Conservation (phyloP, 2,329 filamentous ascomycete species). For the Emergomyces pasteurianus region DNA sequence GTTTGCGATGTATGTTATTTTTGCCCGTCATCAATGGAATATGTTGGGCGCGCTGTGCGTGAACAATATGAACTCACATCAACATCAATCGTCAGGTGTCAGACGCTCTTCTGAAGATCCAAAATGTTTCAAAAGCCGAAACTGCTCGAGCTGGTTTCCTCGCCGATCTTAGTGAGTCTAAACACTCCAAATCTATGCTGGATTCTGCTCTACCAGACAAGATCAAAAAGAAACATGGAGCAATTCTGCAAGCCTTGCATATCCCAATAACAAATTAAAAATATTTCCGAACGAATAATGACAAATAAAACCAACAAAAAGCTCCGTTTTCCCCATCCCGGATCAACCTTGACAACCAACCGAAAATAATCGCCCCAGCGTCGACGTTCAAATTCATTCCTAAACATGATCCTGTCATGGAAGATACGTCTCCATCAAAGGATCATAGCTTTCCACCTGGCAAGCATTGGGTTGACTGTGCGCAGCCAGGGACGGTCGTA, state of each 20-base stretch:
- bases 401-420: conserved; percentile 38
- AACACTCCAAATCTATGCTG: not conserved
- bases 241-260: not conserved
- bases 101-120: conserved; percentile 59
- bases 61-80: not conserved
- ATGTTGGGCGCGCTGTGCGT: not conserved
- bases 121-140: conserved; percentile 27
- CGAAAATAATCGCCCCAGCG: conserved; percentile 31
- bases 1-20: conserved; percentile 30
- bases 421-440: conserved; percentile 15
- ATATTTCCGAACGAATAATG: too few relatives aligned
- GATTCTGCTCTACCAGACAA: not conserved
- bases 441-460: conserved; percentile 44
- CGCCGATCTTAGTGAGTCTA: conserved; percentile 45
- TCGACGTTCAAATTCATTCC: conserved; percentile 44
- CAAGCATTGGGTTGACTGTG: conserved; percentile 58
- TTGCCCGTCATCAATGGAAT: not conserved
- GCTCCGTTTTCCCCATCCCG: conserved; percentile 25
- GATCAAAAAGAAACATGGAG: not conserved
- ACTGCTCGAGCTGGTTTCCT: conserved; percentile 56
- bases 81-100: conserved; percentile 46
- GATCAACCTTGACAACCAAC: conserved; percentile 16
- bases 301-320: conserved; percentile 7
- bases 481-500: conserved; percentile 48
- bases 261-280: not conserved